These are phyloP conservation scores for Trichoderma reesei DNA, from an alignment of 495 filamentous ascomycete genomes.

Conservation along the genomic window DNA sequence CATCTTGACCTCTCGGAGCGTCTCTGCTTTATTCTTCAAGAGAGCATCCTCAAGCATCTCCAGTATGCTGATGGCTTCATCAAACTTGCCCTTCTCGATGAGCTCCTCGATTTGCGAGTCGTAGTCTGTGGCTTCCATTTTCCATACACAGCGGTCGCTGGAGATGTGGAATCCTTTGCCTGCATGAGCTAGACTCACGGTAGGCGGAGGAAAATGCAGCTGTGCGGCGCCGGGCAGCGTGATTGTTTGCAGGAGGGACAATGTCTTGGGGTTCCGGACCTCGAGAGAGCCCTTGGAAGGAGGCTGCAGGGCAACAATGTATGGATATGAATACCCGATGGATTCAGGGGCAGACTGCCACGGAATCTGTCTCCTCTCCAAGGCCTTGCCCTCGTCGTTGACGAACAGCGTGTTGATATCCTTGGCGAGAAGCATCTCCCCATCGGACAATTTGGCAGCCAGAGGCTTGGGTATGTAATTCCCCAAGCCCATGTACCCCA, in stretches of 20 bases:
- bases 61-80: slow-evolving; percentile 87
- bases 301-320: slow-evolving; percentile 77
- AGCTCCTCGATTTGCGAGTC: slow-evolving; percentile 84
- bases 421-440: slow-evolving; percentile 80
- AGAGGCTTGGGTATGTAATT: slow-evolving; percentile 84
- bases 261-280: slow-evolving; percentile 83
- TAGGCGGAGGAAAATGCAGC: slow-evolving; percentile 89
- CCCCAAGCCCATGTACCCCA: slow-evolving; percentile 93
- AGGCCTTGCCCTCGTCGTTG: slow-evolving; percentile 65
- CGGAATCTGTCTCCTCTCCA: slow-evolving; percentile 79
- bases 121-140: slow-evolving; percentile 90
- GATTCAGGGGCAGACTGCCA: slow-evolving; percentile 83
- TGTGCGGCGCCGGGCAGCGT: slow-evolving; percentile 66
- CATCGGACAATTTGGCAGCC: slow-evolving; percentile 69
- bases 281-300: slow-evolving; percentile 79
- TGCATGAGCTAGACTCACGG: slow-evolving; percentile 82
- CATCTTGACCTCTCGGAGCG: slow-evolving; percentile 75
- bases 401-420: slow-evolving; percentile 95
- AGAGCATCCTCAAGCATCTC: slow-evolving; percentile 87
- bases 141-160: slow-evolving; percentile 85
- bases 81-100: slow-evolving; percentile 62
- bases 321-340: slow-evolving; percentile 93
- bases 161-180: slow-evolving; percentile 89
- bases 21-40: slow-evolving; percentile 69
- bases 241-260: slow-evolving; percentile 79